Evolutionary conservation across 2,329 filamentous ascomycete species (phyloP).

Genomic region (Fusarium udum): DNA sequence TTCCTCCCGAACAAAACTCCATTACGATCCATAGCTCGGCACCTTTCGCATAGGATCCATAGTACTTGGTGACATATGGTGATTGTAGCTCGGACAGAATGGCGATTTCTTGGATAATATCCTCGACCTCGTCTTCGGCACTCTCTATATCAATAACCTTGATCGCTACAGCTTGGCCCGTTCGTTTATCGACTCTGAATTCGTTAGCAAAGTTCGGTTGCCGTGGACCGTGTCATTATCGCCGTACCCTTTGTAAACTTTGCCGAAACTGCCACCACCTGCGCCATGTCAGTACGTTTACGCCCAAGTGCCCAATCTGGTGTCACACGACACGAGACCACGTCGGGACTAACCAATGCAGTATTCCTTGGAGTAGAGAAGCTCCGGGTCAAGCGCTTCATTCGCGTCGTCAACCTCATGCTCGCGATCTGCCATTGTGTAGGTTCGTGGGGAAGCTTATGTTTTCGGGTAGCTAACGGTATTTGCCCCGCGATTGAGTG

Average conservation of each 20-base stretch:
- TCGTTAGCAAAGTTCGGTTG: conserved; percentile 1
- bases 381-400: conserved; percentile 79
- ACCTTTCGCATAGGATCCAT: conserved; percentile 95
- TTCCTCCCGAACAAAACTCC: conserved; percentile 98
- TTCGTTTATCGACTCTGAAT: conserved; percentile 87
- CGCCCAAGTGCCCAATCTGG: neutral
- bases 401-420: conserved; percentile 58
- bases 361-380: conserved; percentile 91
- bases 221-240: neutral
- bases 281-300: conserved; percentile 37
- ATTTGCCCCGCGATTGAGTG: conserved; percentile 5
- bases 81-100: conserved; percentile 96
- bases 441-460: conserved; percentile 8
- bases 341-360: conserved; percentile 73
- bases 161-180: conserved; percentile 93
- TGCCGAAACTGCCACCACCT: conserved; percentile 98
- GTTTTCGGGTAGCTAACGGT: conserved; percentile 7
- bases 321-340: conserved; percentile 1
- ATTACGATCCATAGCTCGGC: conserved; percentile 99
- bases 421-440: conserved; percentile 59
- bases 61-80: conserved; percentile 96
- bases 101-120: conserved; percentile 98
- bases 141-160: conserved; percentile 99
- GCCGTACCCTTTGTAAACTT: conserved; percentile 92
- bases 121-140: conserved; percentile 98